phyloP scores from a whole-genome alignment of 2,329 filamentous ascomycete species.

The Massarina eburnea region DNA sequence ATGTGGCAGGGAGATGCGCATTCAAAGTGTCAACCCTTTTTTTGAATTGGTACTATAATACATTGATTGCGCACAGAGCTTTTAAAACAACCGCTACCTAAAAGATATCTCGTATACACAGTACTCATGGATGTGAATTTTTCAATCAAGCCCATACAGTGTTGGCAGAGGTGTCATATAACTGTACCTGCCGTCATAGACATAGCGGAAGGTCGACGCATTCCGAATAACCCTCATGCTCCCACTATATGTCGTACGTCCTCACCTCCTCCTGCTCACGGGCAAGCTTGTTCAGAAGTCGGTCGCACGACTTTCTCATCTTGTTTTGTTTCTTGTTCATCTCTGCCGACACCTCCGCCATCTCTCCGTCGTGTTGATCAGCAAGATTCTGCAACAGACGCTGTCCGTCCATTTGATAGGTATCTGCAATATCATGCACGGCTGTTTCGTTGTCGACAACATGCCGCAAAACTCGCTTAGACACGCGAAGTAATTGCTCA shows the following conservation, averaged over 20 bases:
- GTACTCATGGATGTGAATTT: no score
- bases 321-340: constrained; percentile 25
- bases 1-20: no score
- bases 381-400: constrained; percentile 48
- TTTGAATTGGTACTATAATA: no score
- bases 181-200: no score
- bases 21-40: no score
- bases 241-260: neutral
- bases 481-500: constrained; percentile 43
- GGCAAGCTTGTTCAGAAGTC: constrained; percentile 9
- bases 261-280: constrained; percentile 6
- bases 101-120: no score
- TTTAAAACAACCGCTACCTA: no score
- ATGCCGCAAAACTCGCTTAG: constrained; percentile 48
- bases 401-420: constrained; percentile 48
- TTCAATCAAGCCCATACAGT: no score
- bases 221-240: no score
- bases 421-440: constrained; percentile 46
- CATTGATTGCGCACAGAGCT: no score
- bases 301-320: constrained; percentile 17
- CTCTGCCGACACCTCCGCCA: constrained; percentile 26
- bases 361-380: constrained; percentile 43
- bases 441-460: constrained; percentile 52
- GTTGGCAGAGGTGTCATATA: no score
- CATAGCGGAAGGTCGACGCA: no score